Conservation (phyloP, 805 yeast species). For the Phaffomyces thermotolerans region DNA sequence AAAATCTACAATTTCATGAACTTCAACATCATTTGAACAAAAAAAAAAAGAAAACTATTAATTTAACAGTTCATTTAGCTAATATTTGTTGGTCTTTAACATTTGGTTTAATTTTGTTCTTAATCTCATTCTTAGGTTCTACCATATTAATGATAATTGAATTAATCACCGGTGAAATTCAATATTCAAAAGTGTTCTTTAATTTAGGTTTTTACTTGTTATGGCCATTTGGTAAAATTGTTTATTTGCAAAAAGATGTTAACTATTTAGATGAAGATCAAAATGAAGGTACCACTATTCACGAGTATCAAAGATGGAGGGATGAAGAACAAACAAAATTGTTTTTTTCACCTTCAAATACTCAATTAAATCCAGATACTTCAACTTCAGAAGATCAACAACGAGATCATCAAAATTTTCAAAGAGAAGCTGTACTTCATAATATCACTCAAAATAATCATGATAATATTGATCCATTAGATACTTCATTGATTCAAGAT, state of each 20-base stretch:
- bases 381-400: not conserved
- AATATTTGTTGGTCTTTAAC: slow-evolving; percentile 70
- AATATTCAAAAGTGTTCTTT: slow-evolving; percentile 55
- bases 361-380: not conserved
- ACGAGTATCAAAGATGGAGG: slow-evolving; percentile 88
- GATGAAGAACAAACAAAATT: slow-evolving; percentile 65
- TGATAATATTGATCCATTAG: not conserved
- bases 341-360: slow-evolving; percentile 45
- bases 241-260: slow-evolving; percentile 68
- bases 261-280: slow-evolving; percentile 82
- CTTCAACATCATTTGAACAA: not conserved
- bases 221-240: slow-evolving; percentile 87
- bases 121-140: slow-evolving; percentile 43
- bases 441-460: too few species aligned
- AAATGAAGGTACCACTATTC: slow-evolving; percentile 76
- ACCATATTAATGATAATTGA: slow-evolving; percentile 32
- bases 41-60: slow-evolving; percentile 34
- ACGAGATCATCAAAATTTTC: not conserved
- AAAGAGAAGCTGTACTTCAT: too few species aligned
- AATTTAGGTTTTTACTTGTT: slow-evolving; percentile 65
- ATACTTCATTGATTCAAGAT: slow-evolving; percentile 10
- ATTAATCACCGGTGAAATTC: slow-evolving; percentile 33
- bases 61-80: slow-evolving; percentile 55
- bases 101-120: slow-evolving; percentile 57
- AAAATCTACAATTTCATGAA: not conserved